Percentiles rank a stretch among this genome's conserved stretches.
phyloP scores from a whole-genome alignment of 306 rosid genomes.

The Rosa chinensis region DNA sequence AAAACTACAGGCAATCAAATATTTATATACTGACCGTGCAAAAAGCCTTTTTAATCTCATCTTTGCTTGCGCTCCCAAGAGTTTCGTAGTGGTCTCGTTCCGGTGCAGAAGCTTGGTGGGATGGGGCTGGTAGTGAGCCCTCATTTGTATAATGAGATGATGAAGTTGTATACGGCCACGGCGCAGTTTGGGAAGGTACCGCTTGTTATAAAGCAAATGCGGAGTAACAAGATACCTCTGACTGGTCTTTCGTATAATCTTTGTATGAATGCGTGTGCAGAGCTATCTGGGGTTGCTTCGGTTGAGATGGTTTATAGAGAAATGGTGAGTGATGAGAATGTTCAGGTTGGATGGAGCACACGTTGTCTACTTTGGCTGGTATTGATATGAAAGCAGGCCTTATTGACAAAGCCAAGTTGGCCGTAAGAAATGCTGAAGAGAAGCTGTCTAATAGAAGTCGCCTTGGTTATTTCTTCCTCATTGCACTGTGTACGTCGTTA shows the following conservation, averaged over 20 bases:
- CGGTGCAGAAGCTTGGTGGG: constrained; percentile 53
- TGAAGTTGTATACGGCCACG: constrained; percentile 75
- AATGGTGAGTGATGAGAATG: constrained; percentile 60
- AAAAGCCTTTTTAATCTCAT: constrained; percentile 77
- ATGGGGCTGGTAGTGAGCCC: constrained; percentile 63
- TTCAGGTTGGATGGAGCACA: constrained; percentile 34
- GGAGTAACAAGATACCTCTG: constrained; percentile 51
- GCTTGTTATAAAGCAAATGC: constrained; percentile 68
- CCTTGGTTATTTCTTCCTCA: constrained; percentile 78
- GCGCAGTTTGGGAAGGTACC: constrained; percentile 58
- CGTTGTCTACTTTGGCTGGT: constrained; percentile 64
- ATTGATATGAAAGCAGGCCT: constrained; percentile 56
- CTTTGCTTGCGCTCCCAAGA: constrained; percentile 74
- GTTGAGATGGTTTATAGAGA: constrained; percentile 55
- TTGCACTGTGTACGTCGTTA: constrained; percentile 61
- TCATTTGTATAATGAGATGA: constrained; percentile 79
- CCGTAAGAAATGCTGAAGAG: constrained; percentile 56
- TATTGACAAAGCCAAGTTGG: constrained; percentile 51
- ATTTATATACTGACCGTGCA: constrained; percentile 51
- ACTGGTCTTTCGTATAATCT: constrained; percentile 82
- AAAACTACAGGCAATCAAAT: neutral
- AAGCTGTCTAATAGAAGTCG: constrained; percentile 53
- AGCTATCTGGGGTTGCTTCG: constrained; percentile 43
- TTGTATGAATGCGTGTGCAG: constrained; percentile 71
- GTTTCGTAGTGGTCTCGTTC: constrained; percentile 60